Evolutionary conservation across 106 monocot species (phyloP), one percentile per base, ranked within the genome.

Genomic region (Iris macrosiphon): DNA sequence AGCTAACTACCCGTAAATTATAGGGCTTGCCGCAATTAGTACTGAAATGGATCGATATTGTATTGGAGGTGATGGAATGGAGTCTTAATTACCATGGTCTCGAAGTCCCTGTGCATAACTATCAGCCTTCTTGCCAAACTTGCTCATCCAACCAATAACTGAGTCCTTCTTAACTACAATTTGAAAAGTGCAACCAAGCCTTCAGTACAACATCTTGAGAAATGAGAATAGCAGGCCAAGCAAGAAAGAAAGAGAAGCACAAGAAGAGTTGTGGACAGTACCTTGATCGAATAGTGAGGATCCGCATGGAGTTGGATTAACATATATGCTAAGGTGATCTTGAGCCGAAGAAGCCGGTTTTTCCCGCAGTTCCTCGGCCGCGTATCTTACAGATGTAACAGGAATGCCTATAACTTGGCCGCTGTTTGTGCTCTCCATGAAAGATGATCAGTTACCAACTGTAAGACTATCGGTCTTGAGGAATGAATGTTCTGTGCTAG

Each of bases 141-240:
- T 74, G 46, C 49, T 62, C 67, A 74, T 46, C 67, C 67, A 62
- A 32, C 24, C 49, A 29, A 74, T 42, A 10, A 62, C 40, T 4
- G 52, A 66, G 29, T 50, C 56, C 25, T 67, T 45, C 58, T 29
- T 65, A 22, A 31, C 87, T 77, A 45, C 71, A 80, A 42, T 55
- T 72, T 15, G 11, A 38, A 19, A 61, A 0, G 2, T 19, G 1
- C 13, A 14, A 15, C 40, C 12, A 52, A 7, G 14, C 4, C n/a
- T 12, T 14, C 1, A 1, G 4, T 49, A 45, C 1, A 49, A 15
- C n/a, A n/a, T n/a, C n/a, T n/a, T 28, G 24, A 37, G 14, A 16
- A 7, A 2, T 18, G 16, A 18, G 19, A 44, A 44, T 18, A 18
- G 20, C 2, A 44, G 20, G 20, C 18, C n/a, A 11, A 44, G 19